A percentile compares a stretch with the other conserved stretches of the same genome.
These are phyloP conservation scores for Bipolaris gigantea DNA, from an alignment of 2,329 filamentous ascomycete species.

Conservation along the genomic window DNA sequence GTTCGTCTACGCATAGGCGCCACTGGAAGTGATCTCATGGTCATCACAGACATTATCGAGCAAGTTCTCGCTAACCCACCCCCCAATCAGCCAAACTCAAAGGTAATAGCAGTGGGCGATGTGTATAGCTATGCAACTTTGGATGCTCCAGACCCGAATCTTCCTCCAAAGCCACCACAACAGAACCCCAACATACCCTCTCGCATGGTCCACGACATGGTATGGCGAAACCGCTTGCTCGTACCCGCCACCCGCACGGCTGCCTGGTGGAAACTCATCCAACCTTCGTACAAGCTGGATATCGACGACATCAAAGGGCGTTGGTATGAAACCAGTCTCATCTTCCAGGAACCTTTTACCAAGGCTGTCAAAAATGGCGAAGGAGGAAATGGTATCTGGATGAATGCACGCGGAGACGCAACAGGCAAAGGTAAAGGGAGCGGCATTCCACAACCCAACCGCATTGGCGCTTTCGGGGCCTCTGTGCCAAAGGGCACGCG, in stretches of 20 bases:
- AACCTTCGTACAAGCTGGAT: conserved; percentile 38
- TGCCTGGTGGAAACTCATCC: conserved; percentile 51
- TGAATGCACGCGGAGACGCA: conserved; percentile 52
- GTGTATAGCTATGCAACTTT: conserved; percentile 54
- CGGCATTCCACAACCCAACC: conserved; percentile 36
- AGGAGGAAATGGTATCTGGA: conserved; percentile 49
- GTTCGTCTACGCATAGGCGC: conserved; percentile 54
- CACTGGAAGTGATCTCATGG: conserved; percentile 52
- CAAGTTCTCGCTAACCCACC: conserved; percentile 26
- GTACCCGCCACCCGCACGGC: conserved; percentile 40
- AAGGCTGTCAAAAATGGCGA: conserved; percentile 44
- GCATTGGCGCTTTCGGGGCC: conserved; percentile 48
- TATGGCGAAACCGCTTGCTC: conserved; percentile 51
- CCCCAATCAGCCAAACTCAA: conserved; percentile 25
- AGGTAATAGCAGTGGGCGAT: conserved; percentile 53
- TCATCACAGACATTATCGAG: conserved; percentile 51
- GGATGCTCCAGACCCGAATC: conserved; percentile 29
- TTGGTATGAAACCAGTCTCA: conserved; percentile 61
- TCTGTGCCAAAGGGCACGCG: conserved; percentile 45
- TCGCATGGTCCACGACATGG: conserved; percentile 57
- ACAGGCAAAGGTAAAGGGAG: conserved; percentile 26
- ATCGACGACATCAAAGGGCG: conserved; percentile 59
- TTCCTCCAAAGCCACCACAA: conserved; percentile 42
- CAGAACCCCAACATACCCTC: conserved; percentile 51
- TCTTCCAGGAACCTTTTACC: conserved; percentile 47